Evolutionary conservation across 1,284 basidiomycete species (phyloP).

Genomic region (Marasmius oreades): DNA sequence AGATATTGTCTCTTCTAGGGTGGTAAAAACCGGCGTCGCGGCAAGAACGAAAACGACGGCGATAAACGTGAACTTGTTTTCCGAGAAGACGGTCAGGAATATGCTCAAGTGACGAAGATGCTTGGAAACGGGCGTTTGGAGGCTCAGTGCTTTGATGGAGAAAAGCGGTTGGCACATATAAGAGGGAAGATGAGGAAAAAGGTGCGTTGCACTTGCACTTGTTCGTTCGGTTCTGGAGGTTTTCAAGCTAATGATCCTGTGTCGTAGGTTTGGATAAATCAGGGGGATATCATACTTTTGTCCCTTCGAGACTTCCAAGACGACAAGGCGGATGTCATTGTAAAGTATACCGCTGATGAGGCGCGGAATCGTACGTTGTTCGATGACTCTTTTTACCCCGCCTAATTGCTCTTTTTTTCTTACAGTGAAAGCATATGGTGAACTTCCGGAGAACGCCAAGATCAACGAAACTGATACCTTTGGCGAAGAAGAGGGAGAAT

Average conservation of each 20-base stretch:
- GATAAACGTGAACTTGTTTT: conserved; percentile 99
- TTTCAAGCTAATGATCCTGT: not conserved
- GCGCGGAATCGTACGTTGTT: conserved; percentile 69
- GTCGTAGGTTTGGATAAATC: conserved; percentile 96
- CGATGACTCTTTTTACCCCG: too few relatives aligned
- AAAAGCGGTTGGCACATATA: conserved; percentile 97
- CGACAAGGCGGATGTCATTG: conserved; percentile 98
- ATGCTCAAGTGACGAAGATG: conserved; percentile 99
- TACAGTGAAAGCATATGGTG: conserved; percentile 93
- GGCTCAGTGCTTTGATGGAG: conserved; percentile 97
- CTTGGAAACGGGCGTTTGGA: conserved; percentile 97
- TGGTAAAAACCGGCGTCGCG: conserved; percentile 98
- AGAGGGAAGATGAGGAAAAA: conserved; percentile 99
- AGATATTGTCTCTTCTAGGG: conserved; percentile 52
- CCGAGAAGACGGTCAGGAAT: conserved; percentile 99
- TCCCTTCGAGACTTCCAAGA: conserved; percentile 99
- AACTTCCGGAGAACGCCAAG: conserved; percentile 96
- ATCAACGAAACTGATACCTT: conserved; percentile 97
- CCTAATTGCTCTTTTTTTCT: not conserved
- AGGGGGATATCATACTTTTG: conserved; percentile 95
- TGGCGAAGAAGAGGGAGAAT: conserved; percentile 87
- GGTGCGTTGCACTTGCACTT: conserved; percentile 47
- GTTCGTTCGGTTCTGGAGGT: too few relatives aligned
- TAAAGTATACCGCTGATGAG: conserved; percentile 97
- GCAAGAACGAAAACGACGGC: conserved; percentile 99